Percentiles rank a stretch among this genome's conserved stretches.
Conservation (phyloP, 768 basidiomycete species). For the Cantharellus anzutake region DNA sequence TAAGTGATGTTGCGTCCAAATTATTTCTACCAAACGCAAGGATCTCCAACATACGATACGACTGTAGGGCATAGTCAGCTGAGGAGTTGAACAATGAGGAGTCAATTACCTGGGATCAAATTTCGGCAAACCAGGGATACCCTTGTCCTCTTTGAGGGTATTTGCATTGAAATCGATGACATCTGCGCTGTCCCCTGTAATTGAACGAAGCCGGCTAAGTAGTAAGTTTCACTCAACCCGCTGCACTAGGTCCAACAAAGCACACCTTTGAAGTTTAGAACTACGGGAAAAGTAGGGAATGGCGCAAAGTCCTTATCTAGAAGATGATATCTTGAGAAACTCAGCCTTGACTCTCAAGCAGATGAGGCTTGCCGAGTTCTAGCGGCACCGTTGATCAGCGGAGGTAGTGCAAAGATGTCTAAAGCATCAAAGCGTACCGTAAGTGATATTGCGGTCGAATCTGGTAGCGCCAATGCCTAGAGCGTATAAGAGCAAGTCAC, state of each 20-base stretch:
- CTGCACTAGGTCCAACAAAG: neutral
- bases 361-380: too few species aligned
- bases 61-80: neutral
- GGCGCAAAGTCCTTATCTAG: slow-evolving; percentile 51
- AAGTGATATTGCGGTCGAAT: slow-evolving; percentile 48
- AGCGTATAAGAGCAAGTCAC: slow-evolving; percentile 64
- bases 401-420: too few species aligned
- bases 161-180: slow-evolving; percentile 46
- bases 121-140: slow-evolving; percentile 47
- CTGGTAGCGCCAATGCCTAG: slow-evolving; percentile 66
- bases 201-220: neutral
- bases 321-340: neutral
- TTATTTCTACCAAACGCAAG: neutral
- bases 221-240: neutral
- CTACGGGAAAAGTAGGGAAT: slow-evolving; percentile 74
- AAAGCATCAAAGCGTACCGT: slow-evolving; percentile 16
- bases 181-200: slow-evolving; percentile 36
- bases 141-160: slow-evolving; percentile 16
- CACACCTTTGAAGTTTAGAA: slow-evolving; percentile 48
- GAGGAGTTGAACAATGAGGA: neutral
- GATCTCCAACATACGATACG: neutral
- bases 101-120: slow-evolving; percentile 30
- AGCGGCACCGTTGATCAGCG: too few species aligned
- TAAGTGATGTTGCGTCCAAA: slow-evolving; percentile 12
- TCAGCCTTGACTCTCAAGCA: too few species aligned